A percentile compares a stretch with the other conserved stretches of the same genome.
These are phyloP conservation scores for Podospora pseudoanserina DNA, from an alignment of 495 filamentous ascomycete genomes.

Conservation along the genomic window DNA sequence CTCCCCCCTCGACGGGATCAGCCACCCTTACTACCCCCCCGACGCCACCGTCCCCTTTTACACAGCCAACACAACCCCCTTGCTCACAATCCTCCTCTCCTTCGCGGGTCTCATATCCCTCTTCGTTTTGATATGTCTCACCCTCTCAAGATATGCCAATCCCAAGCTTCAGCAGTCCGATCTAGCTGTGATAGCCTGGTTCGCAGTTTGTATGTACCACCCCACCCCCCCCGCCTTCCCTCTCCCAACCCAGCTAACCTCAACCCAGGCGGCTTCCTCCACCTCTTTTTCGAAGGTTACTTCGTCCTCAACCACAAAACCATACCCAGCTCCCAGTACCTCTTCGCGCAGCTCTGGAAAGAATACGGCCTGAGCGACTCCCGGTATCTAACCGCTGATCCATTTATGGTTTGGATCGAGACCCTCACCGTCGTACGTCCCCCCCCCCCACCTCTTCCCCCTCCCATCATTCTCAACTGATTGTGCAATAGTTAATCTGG, in stretches of 20 bases:
- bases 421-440: constrained; percentile 67
- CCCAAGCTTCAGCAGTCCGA: constrained; percentile 32
- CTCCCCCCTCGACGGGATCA: neutral
- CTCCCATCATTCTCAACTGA: neutral
- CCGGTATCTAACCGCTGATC: constrained; percentile 72
- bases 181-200: constrained; percentile 54
- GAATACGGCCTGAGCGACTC: constrained; percentile 84
- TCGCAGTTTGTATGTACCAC: constrained; percentile 41
- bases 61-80: constrained; percentile 45
- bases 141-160: constrained; percentile 39
- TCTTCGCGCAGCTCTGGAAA: constrained; percentile 83
- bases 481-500: constrained; percentile 51
- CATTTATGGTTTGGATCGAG: constrained; percentile 82
- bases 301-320: constrained; percentile 62
- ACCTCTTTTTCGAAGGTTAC: constrained; percentile 84
- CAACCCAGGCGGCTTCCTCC: constrained; percentile 53
- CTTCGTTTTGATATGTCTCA: constrained; percentile 44
- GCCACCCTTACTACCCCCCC: constrained; percentile 70
- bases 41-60: constrained; percentile 60
- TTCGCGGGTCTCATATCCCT: constrained; percentile 45
- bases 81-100: constrained; percentile 45
- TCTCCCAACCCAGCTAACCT: neutral
- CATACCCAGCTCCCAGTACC: constrained; percentile 36
- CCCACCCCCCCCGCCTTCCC: constrained; percentile 2
- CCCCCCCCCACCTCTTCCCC: neutral